Base-by-base conservation (phyloP, 495 filamentous ascomycete species). In the Pseudevernia furfuracea region DNA sequence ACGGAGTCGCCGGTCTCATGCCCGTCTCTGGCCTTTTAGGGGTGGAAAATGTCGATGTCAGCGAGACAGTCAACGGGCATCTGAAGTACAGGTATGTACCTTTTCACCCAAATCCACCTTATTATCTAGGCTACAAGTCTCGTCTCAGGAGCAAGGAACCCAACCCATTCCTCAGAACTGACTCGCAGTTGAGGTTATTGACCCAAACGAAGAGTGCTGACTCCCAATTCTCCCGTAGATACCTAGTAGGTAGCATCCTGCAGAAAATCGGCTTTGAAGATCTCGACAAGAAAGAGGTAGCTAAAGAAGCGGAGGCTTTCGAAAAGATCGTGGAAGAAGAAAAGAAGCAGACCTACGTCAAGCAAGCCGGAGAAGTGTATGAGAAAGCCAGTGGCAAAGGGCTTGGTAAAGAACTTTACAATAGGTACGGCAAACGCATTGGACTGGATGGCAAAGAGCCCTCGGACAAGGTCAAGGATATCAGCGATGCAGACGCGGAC, bases 11-110 rank as follows among this genome's bases (percentile, higher is more conserved):
- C 0, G 90, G 90, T 0, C 74, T 95, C 30, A 84, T 91, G 71
- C 73, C 79, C 21, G 82, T 92, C 38, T 74, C 84, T 59, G 79
- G 76, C 6, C 81, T 91, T 28, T 79, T 85, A 1, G 86, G 85
- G 0, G 84, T 94, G 1, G 87, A 91, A 67, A 93, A 92, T 63
- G 67, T 92, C 9, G 80, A 95, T 70, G 80, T 89, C n/a, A 89
- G 82, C 64, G 83, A 87, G 15, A 80, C 84, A 38, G 85, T 93
- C 41, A 83, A 79, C 60, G 90, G 90, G 0, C 90, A 95, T 68
- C 73, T 89, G 44, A 55, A 55, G 30, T 55, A 55, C 52, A 55
- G 52, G 52, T 55, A 34, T 10, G 52, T 55, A 34, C 14, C 17
- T 55, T 21, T 4, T 34, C 8, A 11, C 14, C 15, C 11, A 32